Base-by-base conservation (phyloP, 164 flowering plant genomes). In the Dillenia suffruticosa region DNA sequence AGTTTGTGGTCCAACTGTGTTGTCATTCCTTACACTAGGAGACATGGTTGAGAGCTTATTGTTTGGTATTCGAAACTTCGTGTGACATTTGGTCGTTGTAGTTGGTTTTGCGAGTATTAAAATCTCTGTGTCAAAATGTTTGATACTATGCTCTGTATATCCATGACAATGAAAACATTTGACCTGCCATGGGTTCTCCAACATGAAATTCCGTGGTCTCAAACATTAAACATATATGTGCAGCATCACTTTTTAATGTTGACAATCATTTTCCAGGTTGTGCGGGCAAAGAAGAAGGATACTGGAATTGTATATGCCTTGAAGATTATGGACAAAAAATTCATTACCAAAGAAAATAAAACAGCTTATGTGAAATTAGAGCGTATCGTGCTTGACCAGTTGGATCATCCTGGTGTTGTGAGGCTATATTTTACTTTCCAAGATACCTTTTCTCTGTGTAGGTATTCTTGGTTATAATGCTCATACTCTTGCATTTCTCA, bases 281-380 rank as follows among this genome's bases (percentile, higher is more conserved):
- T 95, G 50, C 78, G 90, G 74, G 96, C 98, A 49, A 90, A 71
- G 79, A 95, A 95, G 84, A 95, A 85, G 71, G 97, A 92, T 54
- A 80, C 96, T 10, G 97, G 97, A 59, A 74, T 65, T 57, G 79
- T 95, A 1, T 95, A 95, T 80, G 99, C 99, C 49, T 80, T 95
- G 88, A 95, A 95, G 85, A 92, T 92, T 58, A 95, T 95, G 99
- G 98, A 95, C 78, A 95, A 95, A 65, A 88, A 95, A 69, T 95
- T 95, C 82, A 95, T 95, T 57, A 88, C 96, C 43, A 95, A 95
- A 78, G 99, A 92, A 80, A 95, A 95, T 65, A 95, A 95, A 79
- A 92, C 93, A 60, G 84, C 97, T 61, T 95, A 88, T 77, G 98
- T 92, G 72, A 92, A 95, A 80, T 69, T 95, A 83, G 99, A 95